phyloP scores from a whole-genome alignment of 805 yeast species.

The Tetrapisispora iriomotensis region DNA sequence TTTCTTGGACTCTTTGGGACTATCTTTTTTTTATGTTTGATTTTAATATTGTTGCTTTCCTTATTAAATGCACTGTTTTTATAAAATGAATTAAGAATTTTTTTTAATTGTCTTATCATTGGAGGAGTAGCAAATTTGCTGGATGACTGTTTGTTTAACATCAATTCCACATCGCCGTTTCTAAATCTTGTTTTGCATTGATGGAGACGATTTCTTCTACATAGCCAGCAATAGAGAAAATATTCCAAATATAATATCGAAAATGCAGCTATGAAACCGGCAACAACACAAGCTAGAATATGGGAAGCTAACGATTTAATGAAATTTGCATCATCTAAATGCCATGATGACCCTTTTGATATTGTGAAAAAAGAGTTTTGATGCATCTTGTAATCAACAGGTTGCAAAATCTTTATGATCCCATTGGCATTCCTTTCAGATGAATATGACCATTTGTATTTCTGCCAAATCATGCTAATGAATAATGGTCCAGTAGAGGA shows the following conservation, averaged over 20 bases:
- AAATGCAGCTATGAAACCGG: constrained; percentile 53
- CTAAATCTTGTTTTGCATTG: background rate
- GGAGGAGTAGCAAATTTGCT: background rate
- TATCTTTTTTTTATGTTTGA: background rate
- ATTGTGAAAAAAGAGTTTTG: constrained; percentile 56
- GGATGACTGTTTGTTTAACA: background rate
- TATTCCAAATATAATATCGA: constrained; percentile 37
- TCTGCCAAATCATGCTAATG: constrained; percentile 75
- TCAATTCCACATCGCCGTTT: background rate
- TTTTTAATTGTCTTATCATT: background rate
- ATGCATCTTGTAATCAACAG: constrained; percentile 56
- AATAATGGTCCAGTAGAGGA: constrained; percentile 87
- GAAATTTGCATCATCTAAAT: constrained; percentile 71
- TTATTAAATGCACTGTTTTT: too few relatives aligned
- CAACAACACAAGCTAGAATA: constrained; percentile 56
- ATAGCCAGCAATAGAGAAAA: constrained; percentile 26
- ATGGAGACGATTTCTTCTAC: background rate
- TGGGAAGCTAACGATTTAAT: constrained; percentile 65
- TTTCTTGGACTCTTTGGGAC: too few relatives aligned
- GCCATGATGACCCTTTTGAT: constrained; percentile 86
- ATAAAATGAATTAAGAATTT: background rate
- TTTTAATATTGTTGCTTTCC: background rate
- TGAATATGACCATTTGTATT: constrained; percentile 62
- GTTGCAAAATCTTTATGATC: constrained; percentile 53
- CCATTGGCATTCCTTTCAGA: constrained; percentile 37